Base-by-base conservation (phyloP, 495 filamentous ascomycete genomes). In the Penicillium antarcticum region DNA sequence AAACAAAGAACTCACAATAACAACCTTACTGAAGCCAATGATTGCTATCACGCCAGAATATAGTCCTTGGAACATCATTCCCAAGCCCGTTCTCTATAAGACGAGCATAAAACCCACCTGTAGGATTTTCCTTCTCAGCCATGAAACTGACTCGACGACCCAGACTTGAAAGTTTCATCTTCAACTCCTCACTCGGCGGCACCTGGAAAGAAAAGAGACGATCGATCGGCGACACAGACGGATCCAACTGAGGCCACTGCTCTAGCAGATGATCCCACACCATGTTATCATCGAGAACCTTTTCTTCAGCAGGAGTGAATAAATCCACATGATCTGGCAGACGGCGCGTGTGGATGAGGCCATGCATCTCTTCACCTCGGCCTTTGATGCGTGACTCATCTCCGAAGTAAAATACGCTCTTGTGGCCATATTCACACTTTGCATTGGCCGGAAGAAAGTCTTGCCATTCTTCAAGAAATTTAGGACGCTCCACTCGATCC, bases 401-500 rank as follows among this genome's bases (percentile, higher is more conserved):
- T 1, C 31, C 2, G 32, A 62, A 57, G 0, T 48, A 35, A 23
- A 62, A n/a, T 33, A 13, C 3, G 9, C 58, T 56, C 2, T 23
- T 42, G 0, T 46, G 24, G 39, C 24, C 35, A 26, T 56, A 66
- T 29, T 63, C 51, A 11, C 59, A 51, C 0, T 19, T 39, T 21
- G 72, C 56, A 0, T 45, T 45, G 16, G 63, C 58, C 0, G 72
- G 77, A 12, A 84, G 49, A 38, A 81, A 78, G 39, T 69, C 68
- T 8, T 50, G 53, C 68, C 81, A 85, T 56, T 80, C 75, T 52
- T 73, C 67, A 1, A 79, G 52, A 33, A 75, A 58, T 23, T 65
- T 61, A 0, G 79, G 80, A 8, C 80, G 51, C 12, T 69, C 29
- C 4, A 57, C 50, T n/a, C 51, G 57, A 17, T 62, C 50, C 72